Percentiles rank a stretch among this genome's conserved stretches.
phyloP scores from a whole-genome alignment of 257 asterid species.

The Nicotiana benthamiana region DNA sequence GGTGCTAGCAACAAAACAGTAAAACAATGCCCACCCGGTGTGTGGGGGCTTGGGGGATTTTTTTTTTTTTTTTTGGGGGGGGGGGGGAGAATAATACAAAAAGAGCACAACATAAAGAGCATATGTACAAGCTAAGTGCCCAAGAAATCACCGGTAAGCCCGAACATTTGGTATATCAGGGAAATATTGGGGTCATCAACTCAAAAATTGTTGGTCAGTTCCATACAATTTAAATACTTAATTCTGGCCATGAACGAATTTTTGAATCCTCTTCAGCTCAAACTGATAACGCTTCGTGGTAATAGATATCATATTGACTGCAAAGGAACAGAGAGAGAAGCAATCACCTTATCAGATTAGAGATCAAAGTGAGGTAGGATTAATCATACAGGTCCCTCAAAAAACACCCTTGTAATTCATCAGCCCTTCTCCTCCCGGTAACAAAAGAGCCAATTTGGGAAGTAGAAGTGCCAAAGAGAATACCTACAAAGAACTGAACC shows the following conservation, averaged over 20 bases:
- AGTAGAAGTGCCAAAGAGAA: conserved; percentile 11
- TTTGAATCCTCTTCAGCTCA: conserved; percentile 1
- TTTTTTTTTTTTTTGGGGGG: no score
- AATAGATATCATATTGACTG: neutral
- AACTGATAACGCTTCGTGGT: neutral
- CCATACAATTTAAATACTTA: neutral
- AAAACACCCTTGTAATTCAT: neutral
- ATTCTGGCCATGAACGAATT: neutral
- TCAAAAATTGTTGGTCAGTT: neutral
- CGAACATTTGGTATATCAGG: neutral
- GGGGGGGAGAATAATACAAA: neutral
- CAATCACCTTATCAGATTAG: neutral
- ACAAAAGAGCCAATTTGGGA: neutral
- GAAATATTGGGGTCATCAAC: neutral
- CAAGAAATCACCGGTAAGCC: neutral
- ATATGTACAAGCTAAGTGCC: neutral
- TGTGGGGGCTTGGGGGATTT: no score
- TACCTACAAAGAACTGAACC: conserved; percentile 28
- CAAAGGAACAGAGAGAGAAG: neutral
- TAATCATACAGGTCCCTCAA: neutral
- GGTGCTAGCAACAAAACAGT: neutral
- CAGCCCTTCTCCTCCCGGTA: neutral
- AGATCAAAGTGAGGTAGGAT: neutral
- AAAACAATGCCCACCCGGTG: neutral
- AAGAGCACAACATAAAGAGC: neutral